Base-by-base conservation (phyloP, 2,329 filamentous ascomycete genomes). In the Sporothrix globosa region DNA sequence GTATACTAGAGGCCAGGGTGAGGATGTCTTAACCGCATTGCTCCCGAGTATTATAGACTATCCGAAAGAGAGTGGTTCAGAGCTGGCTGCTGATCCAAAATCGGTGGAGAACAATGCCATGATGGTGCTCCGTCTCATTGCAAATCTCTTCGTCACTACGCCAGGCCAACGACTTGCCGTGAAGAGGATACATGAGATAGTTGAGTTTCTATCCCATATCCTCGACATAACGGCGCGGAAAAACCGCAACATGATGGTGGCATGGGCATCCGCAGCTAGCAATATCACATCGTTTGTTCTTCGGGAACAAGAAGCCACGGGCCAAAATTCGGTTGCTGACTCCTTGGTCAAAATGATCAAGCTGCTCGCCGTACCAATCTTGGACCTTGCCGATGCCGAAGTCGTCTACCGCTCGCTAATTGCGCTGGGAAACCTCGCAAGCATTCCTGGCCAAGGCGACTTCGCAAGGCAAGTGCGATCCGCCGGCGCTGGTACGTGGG, bases 171-270 rank as follows among this genome's bases (percentile, higher is more conserved):
- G 83, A 60, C 81, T 92, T 3, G 87, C 89, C 6, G 85, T 87
- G 56, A 87, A 90, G 1, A 79, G 84, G 19, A 79, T 81, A 24
- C 86, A 90, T 53, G 83, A 85, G 52, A 86, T 91, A 4, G 82
- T 92, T 4, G 80, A 82, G 2, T 86, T 91, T 39, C 81, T 96
- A 10, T 86, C 90, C 67, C 85, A 87, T 0, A 86, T 92, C 34
- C 81, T 89, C 3, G 85, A 85, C 4, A 81, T 84, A 1, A 82
- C 87, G n/a, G 85, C 85, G 73, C 74, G 80, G 14, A 81, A 79
- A 67, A 96, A 96, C 78, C 88, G 91, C 68, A 97, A 97, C 75
- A 83, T 98, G 13, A 87, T 91, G 67, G 90, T 97, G 69, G 95
- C 96, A 0, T 83, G 92, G 21, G 89, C 92, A 0, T 97, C 96